phyloP scores from a whole-genome alignment of 225 moss, liverwort and hornwort genomes.

The Lunularia cruciata region DNA sequence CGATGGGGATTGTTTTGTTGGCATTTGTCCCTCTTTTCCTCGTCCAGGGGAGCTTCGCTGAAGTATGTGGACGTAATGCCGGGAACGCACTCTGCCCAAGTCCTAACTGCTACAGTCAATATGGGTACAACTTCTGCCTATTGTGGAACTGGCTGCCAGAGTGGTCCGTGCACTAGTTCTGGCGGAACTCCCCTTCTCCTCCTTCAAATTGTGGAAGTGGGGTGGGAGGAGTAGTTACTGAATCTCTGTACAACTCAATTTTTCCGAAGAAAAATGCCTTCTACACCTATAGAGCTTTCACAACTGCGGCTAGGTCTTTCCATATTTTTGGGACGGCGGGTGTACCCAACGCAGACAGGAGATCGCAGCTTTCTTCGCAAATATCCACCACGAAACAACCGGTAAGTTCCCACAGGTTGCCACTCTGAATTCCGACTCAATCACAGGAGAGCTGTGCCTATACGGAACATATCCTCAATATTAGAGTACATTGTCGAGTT shows the following conservation, averaged over 20 bases:
- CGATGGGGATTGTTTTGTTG: too few species aligned
- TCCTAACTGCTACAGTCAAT: conserved; percentile 19
- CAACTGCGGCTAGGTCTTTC: conserved; percentile 28
- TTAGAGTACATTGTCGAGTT: too few species aligned
- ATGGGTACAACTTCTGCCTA: background rate
- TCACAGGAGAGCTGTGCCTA: too few species aligned
- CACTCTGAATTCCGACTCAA: too few species aligned
- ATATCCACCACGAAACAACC: conserved; percentile 30
- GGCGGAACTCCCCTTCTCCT: background rate
- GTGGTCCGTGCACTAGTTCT: background rate
- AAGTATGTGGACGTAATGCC: background rate
- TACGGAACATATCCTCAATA: too few species aligned
- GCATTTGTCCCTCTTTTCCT: too few species aligned
- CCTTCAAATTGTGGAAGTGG: conserved; percentile 6
- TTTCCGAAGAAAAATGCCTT: conserved; percentile 32
- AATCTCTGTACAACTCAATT: conserved; percentile 15
- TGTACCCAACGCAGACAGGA: conserved; percentile 1
- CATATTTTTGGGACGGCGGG: conserved; percentile 33
- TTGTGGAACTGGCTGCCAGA: conserved; percentile 25
- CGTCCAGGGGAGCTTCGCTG: too few species aligned
- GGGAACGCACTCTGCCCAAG: background rate
- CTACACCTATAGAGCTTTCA: conserved; percentile 38
- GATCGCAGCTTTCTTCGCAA: conserved; percentile 37
- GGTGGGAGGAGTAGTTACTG: conserved; percentile 20
- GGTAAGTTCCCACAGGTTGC: too few species aligned